Evolutionary conservation across 2,329 filamentous ascomycete species (phyloP), one percentile per base, ranked within the genome.

Genomic region (Fusarium sp.): DNA sequence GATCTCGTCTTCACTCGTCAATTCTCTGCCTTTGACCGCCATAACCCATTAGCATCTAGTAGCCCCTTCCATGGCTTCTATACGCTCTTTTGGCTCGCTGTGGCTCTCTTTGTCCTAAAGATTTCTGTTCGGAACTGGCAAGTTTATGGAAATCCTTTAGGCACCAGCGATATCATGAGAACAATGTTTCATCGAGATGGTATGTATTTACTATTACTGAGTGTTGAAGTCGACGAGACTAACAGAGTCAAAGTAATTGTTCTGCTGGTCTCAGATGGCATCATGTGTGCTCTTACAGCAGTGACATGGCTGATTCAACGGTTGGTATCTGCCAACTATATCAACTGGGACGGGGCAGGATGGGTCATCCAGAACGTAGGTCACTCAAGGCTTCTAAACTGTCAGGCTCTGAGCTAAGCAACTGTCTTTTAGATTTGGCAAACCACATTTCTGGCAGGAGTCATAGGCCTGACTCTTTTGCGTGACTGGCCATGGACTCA

Each of bases 401-500:
- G 49, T 18, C 46, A 8, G 14, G 25, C 20, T 20, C 10, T 34
- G 18, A 14, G 40, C 51, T 59, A 23, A 56, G 23, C 9, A 18
- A 32, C 11, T 13, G 7, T 25, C 18, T 23, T n/a, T 20, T 50
- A 88, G 86, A 68, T 91, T 2, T 94, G 92, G 92, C 90, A 95
- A 80, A 82, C 84, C 0, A 66, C 83, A 16, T 94, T 90, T 72
- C 85, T 93, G 13, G 84, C 81, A 6, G 83, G 83, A 11, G 86
- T 91, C 5, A 81, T 94, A 7, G 87, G 85, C 54, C 88, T 91
- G 81, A 90, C 91, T 0, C 85, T 91, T 51, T 85, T 89, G 74
- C 86, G 92, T 7, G 88, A 93, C 53, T 95, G 92, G 92, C 90
- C 92, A 2, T 94, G 92, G 92, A 93, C 92, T 16, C 92, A 93